Base-by-base conservation (phyloP, 2,329 filamentous ascomycete species). In the Teratosphaeria nubilosa region DNA sequence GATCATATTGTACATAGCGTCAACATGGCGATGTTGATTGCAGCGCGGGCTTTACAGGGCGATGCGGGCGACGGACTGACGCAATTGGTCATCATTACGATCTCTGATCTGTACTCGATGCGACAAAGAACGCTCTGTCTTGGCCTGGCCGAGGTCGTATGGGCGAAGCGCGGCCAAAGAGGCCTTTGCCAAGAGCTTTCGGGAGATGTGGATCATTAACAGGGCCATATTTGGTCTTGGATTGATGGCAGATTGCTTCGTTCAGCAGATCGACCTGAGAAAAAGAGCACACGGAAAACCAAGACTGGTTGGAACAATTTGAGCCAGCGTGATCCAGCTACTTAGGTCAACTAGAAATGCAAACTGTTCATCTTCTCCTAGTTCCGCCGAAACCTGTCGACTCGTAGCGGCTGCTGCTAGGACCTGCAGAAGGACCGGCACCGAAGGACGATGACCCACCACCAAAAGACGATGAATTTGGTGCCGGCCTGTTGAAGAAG, bases 21-120 rank as follows among this genome's bases (percentile, higher is more conserved):
- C 1, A 75, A 71, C 59, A 81, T 82, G 68, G 59, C 69, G 1
- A 80, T 80, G 76, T 68, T 84, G 41, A 80, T 84, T 53, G 75
- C 74, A 2, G 80, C 78, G 2, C 72, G 82, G 30, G 75, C 77
- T 0, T 62, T 84, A 11, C 80, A 84, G 64, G 82, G 82, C 6
- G 70, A 78, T 7, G 80, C 78, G 2, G 80, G 78, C 13, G 80
- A 79, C 4, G 81, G 80, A 1, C 68, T 83, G 45, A 71, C 80
- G 1, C 76, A 79, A 56, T 65, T 84, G 51, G 77, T 81, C 2
- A 77, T 76, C 24, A 79, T 84, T 56, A 78, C 75, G 32, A 79
- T 84, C 45, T 78, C 76, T 1, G 81, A 84, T 68, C 62, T 84
- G 50, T 84, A 83, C 61, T 79, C 76, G 31, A 71, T 77, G 58